Evolutionary conservation across 2,329 filamentous ascomycete species (phyloP).

Genomic region (Cercospora sp.): DNA sequence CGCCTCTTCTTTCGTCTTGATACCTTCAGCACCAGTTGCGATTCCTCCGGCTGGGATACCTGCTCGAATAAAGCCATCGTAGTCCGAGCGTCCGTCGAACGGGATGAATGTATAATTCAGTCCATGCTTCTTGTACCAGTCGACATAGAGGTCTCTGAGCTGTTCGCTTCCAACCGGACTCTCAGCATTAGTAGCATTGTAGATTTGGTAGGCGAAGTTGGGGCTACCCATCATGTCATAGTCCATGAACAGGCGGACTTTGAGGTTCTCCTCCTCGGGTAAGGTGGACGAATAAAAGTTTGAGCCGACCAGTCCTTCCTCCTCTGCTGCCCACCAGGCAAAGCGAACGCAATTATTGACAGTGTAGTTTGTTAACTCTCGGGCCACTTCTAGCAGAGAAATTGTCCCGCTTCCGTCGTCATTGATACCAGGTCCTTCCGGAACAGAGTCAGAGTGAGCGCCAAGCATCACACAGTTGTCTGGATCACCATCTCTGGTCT

Average conservation of each 20-base stretch:
- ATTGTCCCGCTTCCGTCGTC: slow-evolving; percentile 72
- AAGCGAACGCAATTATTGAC: slow-evolving; percentile 72
- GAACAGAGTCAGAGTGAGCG: slow-evolving; percentile 43
- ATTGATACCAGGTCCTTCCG: slow-evolving; percentile 70
- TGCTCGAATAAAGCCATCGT: slow-evolving; percentile 28
- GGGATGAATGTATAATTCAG: slow-evolving; percentile 29
- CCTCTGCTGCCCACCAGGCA: slow-evolving; percentile 64
- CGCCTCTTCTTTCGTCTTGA: slow-evolving; percentile 69
- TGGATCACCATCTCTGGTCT: slow-evolving; percentile 46
- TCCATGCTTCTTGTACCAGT: slow-evolving; percentile 24
- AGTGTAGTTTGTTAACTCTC: slow-evolving; percentile 66
- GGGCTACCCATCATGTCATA: slow-evolving; percentile 70
- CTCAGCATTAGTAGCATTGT: slow-evolving; percentile 47
- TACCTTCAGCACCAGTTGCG: slow-evolving; percentile 56
- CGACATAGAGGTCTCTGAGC: slow-evolving; percentile 26
- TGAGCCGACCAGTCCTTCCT: slow-evolving; percentile 60
- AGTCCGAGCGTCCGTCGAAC: slow-evolving; percentile 29
- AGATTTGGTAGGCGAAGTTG: slow-evolving; percentile 58
- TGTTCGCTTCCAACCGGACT: slow-evolving; percentile 24
- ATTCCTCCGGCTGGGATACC: slow-evolving; percentile 29
- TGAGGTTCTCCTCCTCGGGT: slow-evolving; percentile 52
- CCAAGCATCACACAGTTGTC: slow-evolving; percentile 49
- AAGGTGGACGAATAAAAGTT: slow-evolving; percentile 53
- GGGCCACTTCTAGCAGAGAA: slow-evolving; percentile 60
- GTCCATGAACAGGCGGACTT: slow-evolving; percentile 67